Evolutionary conservation across 495 filamentous ascomycete genomes (phyloP).

Genomic region (Penicillium tannophilum): DNA sequence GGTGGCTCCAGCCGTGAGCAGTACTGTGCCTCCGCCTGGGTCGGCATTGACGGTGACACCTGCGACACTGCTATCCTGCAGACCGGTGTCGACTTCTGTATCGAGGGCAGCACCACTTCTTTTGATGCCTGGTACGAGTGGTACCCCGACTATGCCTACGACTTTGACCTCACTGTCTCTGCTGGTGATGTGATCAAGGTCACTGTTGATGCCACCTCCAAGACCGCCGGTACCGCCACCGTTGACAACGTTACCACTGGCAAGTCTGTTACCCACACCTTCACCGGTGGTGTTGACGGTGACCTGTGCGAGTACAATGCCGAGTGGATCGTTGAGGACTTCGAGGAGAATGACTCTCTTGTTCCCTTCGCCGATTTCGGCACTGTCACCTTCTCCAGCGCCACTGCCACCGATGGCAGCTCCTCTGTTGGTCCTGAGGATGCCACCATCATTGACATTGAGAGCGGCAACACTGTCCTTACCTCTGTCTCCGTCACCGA

Average conservation of each 20-base stretch:
- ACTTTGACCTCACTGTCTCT: conserved; percentile 52
- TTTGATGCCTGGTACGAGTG: conserved; percentile 64
- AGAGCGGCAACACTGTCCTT: conserved; percentile 41
- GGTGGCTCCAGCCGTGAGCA: conserved; percentile 41
- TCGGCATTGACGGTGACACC: conserved; percentile 59
- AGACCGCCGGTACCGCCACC: conserved; percentile 47
- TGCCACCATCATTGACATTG: conserved; percentile 50
- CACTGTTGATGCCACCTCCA: conserved; percentile 49
- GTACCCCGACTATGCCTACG: conserved; percentile 57
- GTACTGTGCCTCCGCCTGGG: conserved; percentile 61
- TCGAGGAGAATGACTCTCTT: conserved; percentile 36
- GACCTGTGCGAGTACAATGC: conserved; percentile 46
- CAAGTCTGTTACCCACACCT: conserved; percentile 48
- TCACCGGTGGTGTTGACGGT: conserved; percentile 35
- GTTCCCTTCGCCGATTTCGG: conserved; percentile 58
- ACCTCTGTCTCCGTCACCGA: conserved; percentile 42
- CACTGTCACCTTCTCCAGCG: conserved; percentile 48
- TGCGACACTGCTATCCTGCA: conserved; percentile 56
- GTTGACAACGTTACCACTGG: conserved; percentile 56
- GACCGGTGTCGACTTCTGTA: conserved; percentile 58
- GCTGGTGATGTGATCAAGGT: conserved; percentile 56
- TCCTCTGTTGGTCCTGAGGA: conserved; percentile 32
- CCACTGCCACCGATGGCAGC: conserved; percentile 29
- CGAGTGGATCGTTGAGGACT: conserved; percentile 67
- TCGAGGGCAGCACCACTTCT: conserved; percentile 30